A percentile compares a stretch with the other conserved stretches of the same genome.
phyloP scores from a whole-genome alignment of 805 yeast species.

The Sporopachydermia quercuum region DNA sequence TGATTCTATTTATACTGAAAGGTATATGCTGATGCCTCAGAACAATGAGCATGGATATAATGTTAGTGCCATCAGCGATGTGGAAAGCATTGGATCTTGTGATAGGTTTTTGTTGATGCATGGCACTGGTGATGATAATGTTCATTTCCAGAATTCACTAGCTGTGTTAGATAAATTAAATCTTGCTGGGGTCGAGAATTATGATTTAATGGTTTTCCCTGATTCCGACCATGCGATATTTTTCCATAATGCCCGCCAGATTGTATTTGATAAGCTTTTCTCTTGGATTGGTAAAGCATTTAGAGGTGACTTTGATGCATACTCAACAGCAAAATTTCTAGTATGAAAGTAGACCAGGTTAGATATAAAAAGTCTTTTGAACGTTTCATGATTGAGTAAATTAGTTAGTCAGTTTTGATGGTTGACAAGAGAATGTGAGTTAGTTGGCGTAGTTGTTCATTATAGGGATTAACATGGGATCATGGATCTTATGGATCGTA shows the following conservation, averaged over 20 bases:
- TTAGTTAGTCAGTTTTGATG: too few relatives aligned
- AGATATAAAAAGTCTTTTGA: constrained; percentile 1
- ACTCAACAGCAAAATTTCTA: neutral
- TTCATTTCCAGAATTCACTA: constrained; percentile 82
- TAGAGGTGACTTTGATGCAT: constrained; percentile 19
- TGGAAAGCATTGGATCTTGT: constrained; percentile 15
- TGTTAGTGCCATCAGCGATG: constrained; percentile 37
- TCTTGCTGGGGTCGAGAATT: constrained; percentile 65
- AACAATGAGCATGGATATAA: constrained; percentile 49
- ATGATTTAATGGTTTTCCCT: constrained; percentile 80
- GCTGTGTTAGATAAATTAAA: constrained; percentile 65
- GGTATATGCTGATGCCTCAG: constrained; percentile 81
- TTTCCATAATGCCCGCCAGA: constrained; percentile 62
- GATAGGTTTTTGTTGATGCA: constrained; percentile 78
- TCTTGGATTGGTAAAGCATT: constrained; percentile 57
- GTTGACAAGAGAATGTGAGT: too few relatives aligned
- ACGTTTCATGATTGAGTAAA: neutral
- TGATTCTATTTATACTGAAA: constrained; percentile 87
- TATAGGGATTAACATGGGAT: too few relatives aligned
- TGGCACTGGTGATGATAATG: constrained; percentile 96
- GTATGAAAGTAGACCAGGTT: neutral
- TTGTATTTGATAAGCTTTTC: constrained; percentile 58
- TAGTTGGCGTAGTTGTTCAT: too few relatives aligned
- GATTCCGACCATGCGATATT: constrained; percentile 81
- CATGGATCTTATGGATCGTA: too few relatives aligned